phyloP scores from a whole-genome alignment of 345 rosid species.

The Gossypioides kirkii region DNA sequence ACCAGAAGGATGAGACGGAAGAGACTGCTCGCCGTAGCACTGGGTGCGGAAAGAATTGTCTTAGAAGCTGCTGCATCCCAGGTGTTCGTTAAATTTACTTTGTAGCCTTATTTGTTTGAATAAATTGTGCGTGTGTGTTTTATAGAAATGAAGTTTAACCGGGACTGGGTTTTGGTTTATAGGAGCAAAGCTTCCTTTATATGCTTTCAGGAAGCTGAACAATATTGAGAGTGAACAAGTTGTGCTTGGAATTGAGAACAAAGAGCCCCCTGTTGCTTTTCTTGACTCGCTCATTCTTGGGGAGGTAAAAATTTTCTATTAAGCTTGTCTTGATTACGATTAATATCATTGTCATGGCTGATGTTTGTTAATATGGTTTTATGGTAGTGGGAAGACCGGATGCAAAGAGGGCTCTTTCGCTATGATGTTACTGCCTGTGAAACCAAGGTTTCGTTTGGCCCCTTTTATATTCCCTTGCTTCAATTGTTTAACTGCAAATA shows the following conservation, averaged over 20 bases:
- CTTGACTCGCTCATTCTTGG: slow-evolving; percentile 78
- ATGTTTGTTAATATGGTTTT: slow-evolving; percentile 4
- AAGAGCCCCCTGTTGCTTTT: slow-evolving; percentile 53
- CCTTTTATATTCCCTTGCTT: slow-evolving; percentile 4
- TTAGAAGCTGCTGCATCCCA: slow-evolving; percentile 61
- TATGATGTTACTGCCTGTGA: slow-evolving; percentile 95
- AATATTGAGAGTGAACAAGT: slow-evolving; percentile 22
- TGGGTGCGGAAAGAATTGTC: slow-evolving; percentile 84
- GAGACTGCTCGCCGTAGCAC: slow-evolving; percentile 45
- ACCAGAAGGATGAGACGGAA: slow-evolving; percentile 67
- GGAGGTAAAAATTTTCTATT: slow-evolving; percentile 45
- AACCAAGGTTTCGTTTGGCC: slow-evolving; percentile 54
- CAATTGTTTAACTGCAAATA: not conserved
- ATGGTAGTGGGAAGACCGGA: slow-evolving; percentile 89
- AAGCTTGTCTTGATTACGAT: not conserved
- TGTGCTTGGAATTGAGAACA: slow-evolving; percentile 21
- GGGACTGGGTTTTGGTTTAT: slow-evolving; percentile 4
- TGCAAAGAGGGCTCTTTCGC: slow-evolving; percentile 87
- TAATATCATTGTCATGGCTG: not conserved
- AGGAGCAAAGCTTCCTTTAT: slow-evolving; percentile 78
- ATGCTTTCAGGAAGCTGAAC: slow-evolving; percentile 53
- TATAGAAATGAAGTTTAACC: not conserved
- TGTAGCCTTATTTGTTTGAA: not conserved
- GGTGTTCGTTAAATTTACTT: slow-evolving; percentile 32
- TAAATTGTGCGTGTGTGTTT: not conserved